Evolutionary conservation across 179 eudicot genomes (phyloP).

Genomic region (Actinidia chinensis): DNA sequence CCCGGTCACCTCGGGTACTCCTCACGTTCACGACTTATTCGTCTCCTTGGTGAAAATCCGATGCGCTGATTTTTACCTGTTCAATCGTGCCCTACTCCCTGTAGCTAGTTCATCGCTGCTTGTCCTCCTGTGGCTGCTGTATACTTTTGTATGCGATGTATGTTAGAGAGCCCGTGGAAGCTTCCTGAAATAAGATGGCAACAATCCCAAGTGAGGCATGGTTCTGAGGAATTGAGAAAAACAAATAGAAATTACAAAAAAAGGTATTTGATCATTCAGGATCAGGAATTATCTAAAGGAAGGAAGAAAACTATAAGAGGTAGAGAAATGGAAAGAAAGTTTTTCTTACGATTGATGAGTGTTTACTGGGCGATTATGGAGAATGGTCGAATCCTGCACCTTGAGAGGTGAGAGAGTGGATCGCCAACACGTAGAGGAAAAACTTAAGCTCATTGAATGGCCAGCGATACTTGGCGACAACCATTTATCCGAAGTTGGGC

Average conservation of each 20-base stretch:
- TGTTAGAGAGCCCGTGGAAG: slow-evolving; percentile 91
- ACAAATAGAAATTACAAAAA: background rate
- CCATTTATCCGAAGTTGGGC: slow-evolving; percentile 86
- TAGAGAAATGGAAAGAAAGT: background rate
- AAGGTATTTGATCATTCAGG: background rate
- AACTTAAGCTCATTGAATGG: slow-evolving; percentile 78
- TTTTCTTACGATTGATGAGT: slow-evolving; percentile 71
- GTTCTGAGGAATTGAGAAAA: background rate
- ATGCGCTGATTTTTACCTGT: slow-evolving; percentile 66
- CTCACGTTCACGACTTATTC: slow-evolving; percentile 54
- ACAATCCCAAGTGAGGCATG: too few species aligned
- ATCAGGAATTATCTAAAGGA: background rate
- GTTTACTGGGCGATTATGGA: slow-evolving; percentile 54
- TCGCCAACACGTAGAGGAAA: slow-evolving; percentile 73
- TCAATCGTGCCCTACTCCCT: slow-evolving; percentile 89
- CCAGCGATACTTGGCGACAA: slow-evolving; percentile 66
- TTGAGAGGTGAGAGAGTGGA: slow-evolving; percentile 89
- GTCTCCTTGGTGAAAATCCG: slow-evolving; percentile 75
- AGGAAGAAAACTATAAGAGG: background rate
- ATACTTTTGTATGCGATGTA: slow-evolving; percentile 85
- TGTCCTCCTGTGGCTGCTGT: slow-evolving; percentile 93
- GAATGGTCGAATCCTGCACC: slow-evolving; percentile 56
- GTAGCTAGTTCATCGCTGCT: slow-evolving; percentile 54
- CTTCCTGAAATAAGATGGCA: slow-evolving; percentile 63
- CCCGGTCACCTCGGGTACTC: slow-evolving; percentile 65